Evolutionary conservation across 2,329 filamentous ascomycete species (phyloP), one percentile per base, ranked within the genome.

Genomic region (Colletotrichum sp.): DNA sequence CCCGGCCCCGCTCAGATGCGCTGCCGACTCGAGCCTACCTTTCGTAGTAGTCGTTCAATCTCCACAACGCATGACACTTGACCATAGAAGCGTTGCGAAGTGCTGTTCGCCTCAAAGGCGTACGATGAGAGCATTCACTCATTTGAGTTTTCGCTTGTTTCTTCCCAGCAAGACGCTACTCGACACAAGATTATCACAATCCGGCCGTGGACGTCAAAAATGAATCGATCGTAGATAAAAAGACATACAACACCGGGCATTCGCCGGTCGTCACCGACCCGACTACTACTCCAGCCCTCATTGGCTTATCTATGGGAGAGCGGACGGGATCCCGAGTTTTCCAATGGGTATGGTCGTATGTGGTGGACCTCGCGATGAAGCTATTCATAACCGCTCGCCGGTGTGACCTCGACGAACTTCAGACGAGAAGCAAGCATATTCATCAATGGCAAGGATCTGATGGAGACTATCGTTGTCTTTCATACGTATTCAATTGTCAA

Each of bases 281-380:
- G 16, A 59, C 55, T 59, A 59, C 55, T 28, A 59, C 21, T 59
- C 55, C 55, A 18, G 55, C 55, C 55, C 55, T 59, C 34, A 36
- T 8, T 36, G 15, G 34, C 34, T 16, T 57, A 26, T 57, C 52
- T 57, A 26, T 26, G 52, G 55, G 55, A 59, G 55, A 59, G 55
- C 55, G 55, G 55, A 59, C 55, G 55, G 55, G 55, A 59, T 59
- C 55, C 55, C 55, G 55, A 59, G 24, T 59, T 59, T 59, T 59
- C 55, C 24, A 59, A 28, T 59, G 55, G 55, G 55, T 28, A 59
- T 59, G 55, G 24, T 28, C 55, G 55, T 59, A 59, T 18, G 55
- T 59, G 55, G 0, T 24, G 21, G 21, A 0, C 4, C 3, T 2
- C 0, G 21, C 2, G 15, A 57, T 28, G 26, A 16, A 28, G 55